A percentile compares a stretch with the other conserved stretches of the same genome.
Evolutionary conservation across 768 basidiomycete genomes (phyloP).

Genomic region (Lyophyllum atratum): DNA sequence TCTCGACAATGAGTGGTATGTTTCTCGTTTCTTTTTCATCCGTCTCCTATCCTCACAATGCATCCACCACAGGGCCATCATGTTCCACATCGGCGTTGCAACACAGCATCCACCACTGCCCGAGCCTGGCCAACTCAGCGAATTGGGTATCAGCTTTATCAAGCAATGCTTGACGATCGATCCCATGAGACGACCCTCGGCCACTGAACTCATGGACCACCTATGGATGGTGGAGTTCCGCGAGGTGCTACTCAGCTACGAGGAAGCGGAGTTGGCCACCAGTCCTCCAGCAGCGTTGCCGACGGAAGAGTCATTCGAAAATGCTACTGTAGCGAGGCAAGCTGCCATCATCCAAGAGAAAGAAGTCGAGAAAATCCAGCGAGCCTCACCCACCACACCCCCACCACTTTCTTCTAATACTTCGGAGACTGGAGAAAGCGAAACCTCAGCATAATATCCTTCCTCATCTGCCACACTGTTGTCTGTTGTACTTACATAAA

Average conservation of each 20-base stretch:
- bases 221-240: constrained; percentile 88
- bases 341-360: constrained; percentile 59
- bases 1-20: constrained; percentile 97
- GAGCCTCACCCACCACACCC: constrained; percentile 52
- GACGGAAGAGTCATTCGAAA: constrained; percentile 49
- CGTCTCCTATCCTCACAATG: neutral
- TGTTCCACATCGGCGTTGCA: constrained; percentile 98
- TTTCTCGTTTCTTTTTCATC: neutral
- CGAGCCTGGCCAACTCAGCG: constrained; percentile 86
- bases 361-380: constrained; percentile 57
- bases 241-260: constrained; percentile 67
- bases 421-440: constrained; percentile 12
- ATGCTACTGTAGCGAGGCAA: constrained; percentile 54
- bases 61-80: constrained; percentile 79
- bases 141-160: constrained; percentile 91
- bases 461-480: neutral
- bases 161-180: constrained; percentile 90
- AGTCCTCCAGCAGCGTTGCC: constrained; percentile 48
- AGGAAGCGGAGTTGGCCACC: constrained; percentile 60
- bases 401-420: constrained; percentile 32
- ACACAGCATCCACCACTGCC: constrained; percentile 96
- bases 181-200: constrained; percentile 79
- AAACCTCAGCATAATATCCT: neutral
- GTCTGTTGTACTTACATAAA: constrained; percentile 1
- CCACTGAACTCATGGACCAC: constrained; percentile 82